Conservation (phyloP, 257 asterid species). For the Gentiana straminea region DNA sequence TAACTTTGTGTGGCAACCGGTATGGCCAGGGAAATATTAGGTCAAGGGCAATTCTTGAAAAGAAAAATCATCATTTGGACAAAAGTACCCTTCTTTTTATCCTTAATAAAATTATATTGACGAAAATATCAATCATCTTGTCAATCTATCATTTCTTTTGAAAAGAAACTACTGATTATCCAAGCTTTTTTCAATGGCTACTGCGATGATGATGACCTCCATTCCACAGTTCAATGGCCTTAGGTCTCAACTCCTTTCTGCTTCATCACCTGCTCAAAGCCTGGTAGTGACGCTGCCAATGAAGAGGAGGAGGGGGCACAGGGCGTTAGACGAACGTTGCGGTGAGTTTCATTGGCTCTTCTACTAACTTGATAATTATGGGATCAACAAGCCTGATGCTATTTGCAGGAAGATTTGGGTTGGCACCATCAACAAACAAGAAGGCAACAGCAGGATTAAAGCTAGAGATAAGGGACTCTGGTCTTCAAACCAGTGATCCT, state of each 20-base stretch:
- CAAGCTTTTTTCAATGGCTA: constrained; percentile 48
- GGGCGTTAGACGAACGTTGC: constrained; percentile 77
- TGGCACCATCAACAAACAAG: constrained; percentile 94
- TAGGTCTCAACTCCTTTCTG: constrained; percentile 31
- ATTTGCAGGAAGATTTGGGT: constrained; percentile 85
- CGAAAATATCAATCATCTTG: no score
- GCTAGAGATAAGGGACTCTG: constrained; percentile 75
- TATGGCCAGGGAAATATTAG: no score
- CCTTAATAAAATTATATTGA: no score
- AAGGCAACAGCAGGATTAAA: constrained; percentile 83
- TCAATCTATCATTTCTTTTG: constrained; percentile 1
- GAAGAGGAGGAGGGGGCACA: constrained; percentile 45
- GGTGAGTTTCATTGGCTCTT: constrained; percentile 88
- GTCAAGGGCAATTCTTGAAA: no score
- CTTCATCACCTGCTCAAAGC: constrained; percentile 48
- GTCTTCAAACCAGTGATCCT: constrained; percentile 91
- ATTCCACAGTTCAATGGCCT: constrained; percentile 82
- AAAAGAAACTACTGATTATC: background rate
- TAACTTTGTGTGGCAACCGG: no score
- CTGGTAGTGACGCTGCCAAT: constrained; percentile 42
- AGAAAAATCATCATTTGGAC: no score
- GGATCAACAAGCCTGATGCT: constrained; percentile 76
- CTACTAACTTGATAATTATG: constrained; percentile 88
- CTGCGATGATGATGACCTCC: constrained; percentile 55
- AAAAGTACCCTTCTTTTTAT: no score